Base-by-base conservation (phyloP, 306 rosid species). In the Citrullus amarus region DNA sequence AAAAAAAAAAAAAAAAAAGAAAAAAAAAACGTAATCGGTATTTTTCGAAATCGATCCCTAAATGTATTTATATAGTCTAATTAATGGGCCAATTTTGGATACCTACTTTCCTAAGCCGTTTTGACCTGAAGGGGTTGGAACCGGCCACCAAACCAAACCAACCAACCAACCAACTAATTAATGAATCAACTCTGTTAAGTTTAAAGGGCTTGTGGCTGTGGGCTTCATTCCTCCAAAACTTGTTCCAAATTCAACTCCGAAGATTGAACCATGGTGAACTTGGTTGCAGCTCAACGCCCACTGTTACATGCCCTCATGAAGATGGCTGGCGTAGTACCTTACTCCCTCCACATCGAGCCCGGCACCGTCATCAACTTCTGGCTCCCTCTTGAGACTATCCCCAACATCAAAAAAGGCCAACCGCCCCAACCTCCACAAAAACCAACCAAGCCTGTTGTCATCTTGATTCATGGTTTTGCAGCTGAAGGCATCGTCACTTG, bases 401-500 rank as follows among this genome's bases (percentile, higher is more conserved):
- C 83, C 0, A 92, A 87, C 67, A 88, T 88, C 22, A 92, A 89
- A 44, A 81, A 86, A 65, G 76, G 65, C 8, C 77, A 80, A n/a
- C 69, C 77, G 67, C 85, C 80, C 14, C 63, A 73, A 67, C n/a
- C 71, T 7, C 58, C n/a, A 6, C 20, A 73, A 3, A 82, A 79
- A 51, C 93, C 95, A 9, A 86, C 16, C n/a, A 92, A 91, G 70
- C 93, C 98, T 11, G 86, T 84, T 39, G 92, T 92, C 61, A 91
- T 95, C 4, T 79, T 95, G 5, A 63, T 92, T 1, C 98, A 92
- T 66, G 98, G 98, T 5, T 95, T 94, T 68, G 95, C 97, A 0
- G 81, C 84, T 1, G 98, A 94, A 53, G 98, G 98, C 2, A 87
- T 94, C 0, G 93, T 94, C 79, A 93, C 86, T 6, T 93, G 98